Evolutionary conservation across 2,329 filamentous ascomycete genomes (phyloP), one percentile per base, ranked within the genome.

Genomic region (Aspergillus chevalieri): DNA sequence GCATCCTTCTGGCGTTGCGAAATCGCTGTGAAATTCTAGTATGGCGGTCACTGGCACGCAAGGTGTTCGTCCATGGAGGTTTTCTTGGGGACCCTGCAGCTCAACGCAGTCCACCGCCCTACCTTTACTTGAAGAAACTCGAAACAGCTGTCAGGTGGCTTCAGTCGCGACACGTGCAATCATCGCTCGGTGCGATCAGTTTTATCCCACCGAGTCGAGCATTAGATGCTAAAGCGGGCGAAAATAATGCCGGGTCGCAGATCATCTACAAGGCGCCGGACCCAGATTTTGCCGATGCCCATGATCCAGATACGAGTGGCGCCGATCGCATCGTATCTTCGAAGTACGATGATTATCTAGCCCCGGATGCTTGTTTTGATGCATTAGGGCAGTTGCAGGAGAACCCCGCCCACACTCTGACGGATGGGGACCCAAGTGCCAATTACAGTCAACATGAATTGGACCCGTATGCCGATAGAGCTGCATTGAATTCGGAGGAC

Each of bases 21-120:
- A 87, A 88, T 61, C 82, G 89, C 47, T 85, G 91, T 50, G 86
- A 93, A 49, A 82, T 89, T 1, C 75, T 94, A 2, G 81, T 95
- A 10, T 95, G 89, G 89, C 83, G 92, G 12, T 87, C 86, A 1
- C 78, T 97, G 6, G 81, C 86, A 15, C 82, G 90, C 26, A 85
- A 84, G 56, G 82, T 85, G 0, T 96, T 95, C 66, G 71, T 92
- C 8, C 75, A 93, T 10, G 87, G 82, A 14, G 93, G 91, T 54
- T 79, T 83, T n/a, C 81, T 83, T 38, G 85, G 85, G 1, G 75
- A 71, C 43, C 26, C 58, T 59, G 6, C 61, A 63, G 58, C 63
- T 17, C 68, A 71, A 74, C 49, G 78, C 75, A 58, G 76, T 70
- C 52, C 82, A 78, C 57, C 89, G 2, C 86, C 89, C 0, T 88